phyloP scores from a whole-genome alignment of 148 eudicot genomes.

The Beta vulgaris region DNA sequence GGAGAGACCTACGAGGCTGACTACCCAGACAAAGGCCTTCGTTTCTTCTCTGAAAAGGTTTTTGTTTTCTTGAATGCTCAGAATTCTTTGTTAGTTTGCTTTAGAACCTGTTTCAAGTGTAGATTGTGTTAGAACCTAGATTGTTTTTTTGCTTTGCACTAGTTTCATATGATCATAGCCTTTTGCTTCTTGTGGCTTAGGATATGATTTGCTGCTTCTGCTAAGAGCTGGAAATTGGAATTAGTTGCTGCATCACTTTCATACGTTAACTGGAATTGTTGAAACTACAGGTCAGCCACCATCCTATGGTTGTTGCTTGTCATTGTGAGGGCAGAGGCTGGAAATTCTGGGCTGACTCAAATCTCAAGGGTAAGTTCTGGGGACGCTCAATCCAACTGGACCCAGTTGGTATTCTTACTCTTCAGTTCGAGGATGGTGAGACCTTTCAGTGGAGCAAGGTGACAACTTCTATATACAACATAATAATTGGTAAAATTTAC shows the following conservation, averaged over 20 bases:
- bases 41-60: conserved; percentile 95
- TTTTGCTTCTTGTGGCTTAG: conserved; percentile 11
- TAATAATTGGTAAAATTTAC: conserved; percentile 88
- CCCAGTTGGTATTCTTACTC: conserved; percentile 77
- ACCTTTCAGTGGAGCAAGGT: conserved; percentile 95
- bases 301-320: conserved; percentile 93
- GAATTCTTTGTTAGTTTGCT: not conserved
- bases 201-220: not conserved
- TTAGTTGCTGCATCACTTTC: not conserved
- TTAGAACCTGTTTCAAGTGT: not conserved
- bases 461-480: conserved; percentile 93
- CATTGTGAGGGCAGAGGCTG: conserved; percentile 91
- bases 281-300: conserved; percentile 77
- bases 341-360: conserved; percentile 96
- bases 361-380: conserved; percentile 95
- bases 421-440: conserved; percentile 91
- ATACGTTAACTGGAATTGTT: conserved; percentile 15
- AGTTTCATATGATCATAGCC: not conserved
- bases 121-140: conserved; percentile 1
- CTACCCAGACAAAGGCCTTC: conserved; percentile 91
- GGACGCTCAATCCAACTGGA: conserved; percentile 94
- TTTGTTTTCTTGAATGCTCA: conserved; percentile 8
- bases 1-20: conserved; percentile 99
- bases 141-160: not conserved
- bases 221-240: conserved; percentile 8